Percentiles rank a stretch among this genome's conserved stretches.
Conservation (phyloP, 352 stramenopile species). For the Globisporangium heterothallicum region DNA sequence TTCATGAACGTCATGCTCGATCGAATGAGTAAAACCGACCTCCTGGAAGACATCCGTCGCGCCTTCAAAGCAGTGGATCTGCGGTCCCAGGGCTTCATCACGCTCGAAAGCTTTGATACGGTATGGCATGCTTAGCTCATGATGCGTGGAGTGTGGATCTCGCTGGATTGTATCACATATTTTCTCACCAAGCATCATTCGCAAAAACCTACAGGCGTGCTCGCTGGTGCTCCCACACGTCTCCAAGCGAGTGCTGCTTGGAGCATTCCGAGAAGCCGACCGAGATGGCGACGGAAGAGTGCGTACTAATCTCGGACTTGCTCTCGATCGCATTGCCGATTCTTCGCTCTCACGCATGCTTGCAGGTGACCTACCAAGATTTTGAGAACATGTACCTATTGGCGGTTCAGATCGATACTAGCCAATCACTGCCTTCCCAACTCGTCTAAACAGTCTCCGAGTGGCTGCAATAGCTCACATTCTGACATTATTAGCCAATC, state of each 20-base stretch:
- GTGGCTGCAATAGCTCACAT: too few relatives aligned
- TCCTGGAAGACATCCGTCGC: constrained; percentile 49
- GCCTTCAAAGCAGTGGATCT: constrained; percentile 66
- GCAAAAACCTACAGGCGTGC: constrained; percentile 23
- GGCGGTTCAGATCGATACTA: neutral
- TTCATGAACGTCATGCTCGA: constrained; percentile 28
- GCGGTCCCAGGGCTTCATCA: constrained; percentile 55
- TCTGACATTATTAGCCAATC: neutral
- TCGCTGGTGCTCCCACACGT: constrained; percentile 31
- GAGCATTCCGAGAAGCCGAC: constrained; percentile 49
- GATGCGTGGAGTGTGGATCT: too few relatives aligned
- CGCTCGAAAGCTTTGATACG: constrained; percentile 45
- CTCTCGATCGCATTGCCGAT: too few relatives aligned
- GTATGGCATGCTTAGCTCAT: constrained; percentile 11
- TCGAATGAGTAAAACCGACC: constrained; percentile 34
- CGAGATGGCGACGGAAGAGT: constrained; percentile 52
- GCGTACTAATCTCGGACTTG: constrained; percentile 2
- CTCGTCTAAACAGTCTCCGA: neutral
- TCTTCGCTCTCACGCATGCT: too few relatives aligned
- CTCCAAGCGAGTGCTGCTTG: constrained; percentile 23
- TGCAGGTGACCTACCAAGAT: constrained; percentile 14
- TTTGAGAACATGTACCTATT: constrained; percentile 10
- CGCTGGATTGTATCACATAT: too few relatives aligned
- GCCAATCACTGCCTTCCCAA: neutral
- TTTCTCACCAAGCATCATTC: too few relatives aligned